A percentile compares a stretch with the other conserved stretches of the same genome.
These are phyloP conservation scores for Clarireedia sp. DNA, from an alignment of 2,329 filamentous ascomycete species.

Conservation along the genomic window DNA sequence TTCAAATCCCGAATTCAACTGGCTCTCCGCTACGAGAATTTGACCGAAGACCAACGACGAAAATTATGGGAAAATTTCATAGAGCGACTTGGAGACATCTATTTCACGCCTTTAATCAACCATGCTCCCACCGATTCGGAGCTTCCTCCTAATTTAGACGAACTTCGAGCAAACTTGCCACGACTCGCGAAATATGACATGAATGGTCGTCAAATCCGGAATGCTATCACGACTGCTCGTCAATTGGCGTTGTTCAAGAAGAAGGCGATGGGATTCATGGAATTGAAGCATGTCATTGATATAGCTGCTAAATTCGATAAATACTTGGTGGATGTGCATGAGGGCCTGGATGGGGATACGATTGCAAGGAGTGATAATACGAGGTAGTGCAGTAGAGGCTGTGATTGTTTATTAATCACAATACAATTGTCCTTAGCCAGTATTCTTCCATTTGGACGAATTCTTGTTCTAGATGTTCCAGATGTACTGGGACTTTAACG, in stretches of 20 bases:
- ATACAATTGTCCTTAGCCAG: too few relatives aligned
- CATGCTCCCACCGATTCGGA: too few relatives aligned
- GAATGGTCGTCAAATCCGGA: slow-evolving; percentile 29
- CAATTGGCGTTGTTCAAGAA: slow-evolving; percentile 20
- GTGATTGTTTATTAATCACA: too few relatives aligned
- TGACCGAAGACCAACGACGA: background rate
- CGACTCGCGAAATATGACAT: slow-evolving; percentile 9
- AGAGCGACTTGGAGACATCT: background rate
- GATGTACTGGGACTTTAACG: too few relatives aligned
- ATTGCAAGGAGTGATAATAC: too few relatives aligned
- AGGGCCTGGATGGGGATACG: too few relatives aligned
- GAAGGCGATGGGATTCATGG: background rate
- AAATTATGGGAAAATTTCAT: slow-evolving; percentile 15
- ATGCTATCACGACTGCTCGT: slow-evolving; percentile 26
- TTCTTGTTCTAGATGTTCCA: too few relatives aligned
- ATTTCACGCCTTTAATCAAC: background rate
- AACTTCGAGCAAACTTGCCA: slow-evolving; percentile 4
- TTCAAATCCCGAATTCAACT: slow-evolving; percentile 32
- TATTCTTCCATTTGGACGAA: too few relatives aligned
- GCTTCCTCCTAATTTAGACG: background rate
- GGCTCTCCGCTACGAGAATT: slow-evolving; percentile 23
- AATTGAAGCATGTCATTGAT: too few relatives aligned
- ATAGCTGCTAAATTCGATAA: too few relatives aligned
- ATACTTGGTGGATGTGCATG: too few relatives aligned
- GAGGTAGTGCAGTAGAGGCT: too few relatives aligned